Percentiles rank a stretch among this genome's conserved stretches.
These are phyloP conservation scores for Chamaecyparis obtusa DNA, from an alignment of 75 land plant genomes.

Conservation along the genomic window DNA sequence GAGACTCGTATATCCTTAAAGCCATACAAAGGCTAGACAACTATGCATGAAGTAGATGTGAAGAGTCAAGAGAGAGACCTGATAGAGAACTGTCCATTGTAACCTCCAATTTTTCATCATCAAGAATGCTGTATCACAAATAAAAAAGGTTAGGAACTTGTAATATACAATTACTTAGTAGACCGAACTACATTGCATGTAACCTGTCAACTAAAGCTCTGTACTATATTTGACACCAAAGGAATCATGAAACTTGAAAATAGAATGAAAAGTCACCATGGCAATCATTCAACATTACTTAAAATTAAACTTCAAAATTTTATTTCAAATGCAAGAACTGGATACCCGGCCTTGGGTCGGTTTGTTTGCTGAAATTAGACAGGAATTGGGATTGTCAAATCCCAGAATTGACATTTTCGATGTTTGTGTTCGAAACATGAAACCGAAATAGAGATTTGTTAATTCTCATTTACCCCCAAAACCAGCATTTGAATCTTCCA, in stretches of 20 bases:
- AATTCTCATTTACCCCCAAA: too few relatives aligned
- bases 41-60: not conserved
- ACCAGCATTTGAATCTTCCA: too few relatives aligned
- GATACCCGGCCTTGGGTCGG: not conserved
- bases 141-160: not conserved
- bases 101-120: slow-evolving; percentile 34
- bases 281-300: not conserved
- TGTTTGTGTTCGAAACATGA: too few relatives aligned
- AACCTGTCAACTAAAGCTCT: not conserved
- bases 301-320: not conserved
- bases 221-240: not conserved
- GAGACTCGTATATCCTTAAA: not conserved
- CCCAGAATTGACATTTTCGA: too few relatives aligned
- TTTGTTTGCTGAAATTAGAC: too few relatives aligned
- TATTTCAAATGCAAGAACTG: not conserved
- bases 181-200: not conserved
- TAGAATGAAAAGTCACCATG: not conserved
- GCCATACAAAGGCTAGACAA: not conserved
- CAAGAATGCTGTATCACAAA: slow-evolving; percentile 50
- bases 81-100: not conserved
- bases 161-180: not conserved
- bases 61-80: not conserved
- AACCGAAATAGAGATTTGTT: too few relatives aligned
- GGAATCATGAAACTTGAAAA: not conserved
- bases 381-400: too few relatives aligned